Base-by-base conservation (phyloP, 345 rosid genomes). In the Capsella bursapastoris region DNA sequence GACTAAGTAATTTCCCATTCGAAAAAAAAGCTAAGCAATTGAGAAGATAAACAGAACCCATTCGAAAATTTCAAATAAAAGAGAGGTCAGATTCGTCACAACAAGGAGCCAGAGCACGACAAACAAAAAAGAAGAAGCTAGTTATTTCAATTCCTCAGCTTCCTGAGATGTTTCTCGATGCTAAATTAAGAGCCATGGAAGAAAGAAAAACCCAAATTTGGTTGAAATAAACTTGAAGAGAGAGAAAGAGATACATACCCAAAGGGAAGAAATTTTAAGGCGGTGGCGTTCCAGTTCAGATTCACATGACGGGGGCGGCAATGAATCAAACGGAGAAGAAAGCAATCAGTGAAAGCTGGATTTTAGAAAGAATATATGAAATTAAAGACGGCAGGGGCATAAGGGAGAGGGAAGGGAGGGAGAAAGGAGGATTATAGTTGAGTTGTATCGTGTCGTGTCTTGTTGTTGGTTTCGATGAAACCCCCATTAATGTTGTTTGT, bases 241-340 rank as follows among this genome's bases (percentile, higher is more conserved):
- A 0, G 0, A 51, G 4, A 62, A 2, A 60, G 8, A 53, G 47
- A 40, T 31, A 31, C 4, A 60, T 2, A 29, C 31, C 47, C 37
- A 34, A 34, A 37, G 2, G 61, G 6, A 32, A 58, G 53, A 40
- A 67, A 29, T 16, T 16, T 4, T 5, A 52, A 68, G 78, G 62
- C 68, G 15, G 38, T 52, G 68, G 14, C 13, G 78, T 63, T 67
- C 37, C 61, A 49, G 16, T 59, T 58, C 48, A 45, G 70, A 69
- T 69, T 62, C 65, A 28, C 27, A 69, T 63, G 75, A 63, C 35
- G 37, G 7, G 1, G 37, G 7, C 2, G 52, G 16, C 0, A 43
- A 72, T 7, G 61, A 60, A 49, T 47, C 16, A 25, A 22, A 57
- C 8, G 15, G 47, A 50, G 67, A 64, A 18, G 6, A 63, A 64